Conservation (phyloP, 441 rosid genomes). For the Gossypium gossypioides region DNA sequence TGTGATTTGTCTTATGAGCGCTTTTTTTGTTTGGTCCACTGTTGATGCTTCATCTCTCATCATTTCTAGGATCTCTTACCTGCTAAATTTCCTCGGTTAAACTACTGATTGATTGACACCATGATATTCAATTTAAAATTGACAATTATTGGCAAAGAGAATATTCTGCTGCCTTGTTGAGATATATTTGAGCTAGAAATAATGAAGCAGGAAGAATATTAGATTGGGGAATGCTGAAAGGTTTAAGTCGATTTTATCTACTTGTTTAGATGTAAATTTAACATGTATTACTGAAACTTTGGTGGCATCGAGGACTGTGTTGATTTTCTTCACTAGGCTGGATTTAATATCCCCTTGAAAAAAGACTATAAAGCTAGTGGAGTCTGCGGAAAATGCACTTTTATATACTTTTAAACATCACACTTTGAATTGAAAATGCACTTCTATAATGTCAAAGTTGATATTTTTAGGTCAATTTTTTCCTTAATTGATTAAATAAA, state of each 20-base stretch:
- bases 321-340: background rate
- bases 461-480: too few species aligned
- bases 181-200: background rate
- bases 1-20: background rate
- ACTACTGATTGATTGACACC: background rate
- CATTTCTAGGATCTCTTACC: background rate
- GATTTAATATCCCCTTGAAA: background rate
- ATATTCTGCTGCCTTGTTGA: background rate
- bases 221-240: background rate
- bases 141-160: background rate
- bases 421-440: too few species aligned
- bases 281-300: background rate
- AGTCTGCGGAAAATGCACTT: too few species aligned
- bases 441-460: too few species aligned
- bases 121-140: background rate
- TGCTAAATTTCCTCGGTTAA: background rate
- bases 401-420: too few species aligned
- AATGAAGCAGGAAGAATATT: background rate
- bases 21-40: background rate
- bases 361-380: too few species aligned
- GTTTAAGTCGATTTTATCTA: background rate
- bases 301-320: conserved; percentile 1
- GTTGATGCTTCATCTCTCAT: background rate
- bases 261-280: conserved; percentile 6
- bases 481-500: too few species aligned